Evolutionary conservation across 805 yeast genomes (phyloP), one percentile per base, ranked within the genome.

Genomic region (Candida methanosorbosa): DNA sequence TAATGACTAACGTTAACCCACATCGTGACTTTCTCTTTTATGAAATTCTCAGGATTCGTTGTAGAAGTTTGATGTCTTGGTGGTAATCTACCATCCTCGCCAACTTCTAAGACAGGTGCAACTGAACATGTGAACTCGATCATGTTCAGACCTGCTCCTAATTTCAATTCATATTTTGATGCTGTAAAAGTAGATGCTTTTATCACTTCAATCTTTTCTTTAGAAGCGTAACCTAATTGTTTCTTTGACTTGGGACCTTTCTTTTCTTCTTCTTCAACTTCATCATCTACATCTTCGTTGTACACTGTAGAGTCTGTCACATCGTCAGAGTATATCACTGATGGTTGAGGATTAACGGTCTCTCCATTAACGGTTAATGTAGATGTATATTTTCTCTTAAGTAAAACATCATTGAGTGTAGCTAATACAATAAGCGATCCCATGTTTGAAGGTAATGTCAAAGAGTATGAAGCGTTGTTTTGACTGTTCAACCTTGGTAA

Each of bases 361-460:
- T 70, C 76, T 14, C 66, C 65, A 42, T 70, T 70, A 19, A 69
- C 61, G 5, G 57, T 52, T 29, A 71, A 43, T 19, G 49, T 56
- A 4, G 65, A 54, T 31, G 48, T 41, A 44, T 66, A 66, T 35
- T 52, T 66, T 48, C 49, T 63, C 40, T 51, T 55, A 38, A 54
- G 54, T 38, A 64, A 59, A 21, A 56, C 46, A 33, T 63, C 66
- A 41, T 68, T 63, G 34, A 78, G 54, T 19, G 62, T 54, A 4
- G 69, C 67, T 17, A 61, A 47, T 4, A 75, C 50, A 4, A 68
- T 58, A 30, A 75, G 50, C 1, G 75, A 64, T 23, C 67, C 46
- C 16, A 72, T 68, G 29, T 59, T 57, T 11, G 63, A 52, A 11
- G 80, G 77, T 34, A 78, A 52, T 13, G 63, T 60, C 18, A 74